phyloP scores from a whole-genome alignment of 495 filamentous ascomycete species.

The Chlorociboria aeruginascens region DNA sequence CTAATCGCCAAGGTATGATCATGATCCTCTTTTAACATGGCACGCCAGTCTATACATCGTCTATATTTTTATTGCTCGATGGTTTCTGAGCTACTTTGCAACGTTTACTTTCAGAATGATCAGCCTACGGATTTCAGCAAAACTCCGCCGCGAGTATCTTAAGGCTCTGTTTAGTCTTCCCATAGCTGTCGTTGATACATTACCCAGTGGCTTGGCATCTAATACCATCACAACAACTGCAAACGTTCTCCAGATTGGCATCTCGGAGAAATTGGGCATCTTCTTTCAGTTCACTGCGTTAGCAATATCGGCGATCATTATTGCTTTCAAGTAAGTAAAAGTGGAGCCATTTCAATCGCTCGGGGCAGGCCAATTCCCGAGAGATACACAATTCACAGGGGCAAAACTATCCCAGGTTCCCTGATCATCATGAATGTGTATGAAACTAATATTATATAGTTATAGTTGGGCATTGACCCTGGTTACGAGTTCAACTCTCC shows the following conservation, averaged over 20 bases:
- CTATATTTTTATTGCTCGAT: constrained; percentile 51
- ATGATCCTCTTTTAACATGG: neutral
- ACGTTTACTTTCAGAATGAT: constrained; percentile 43
- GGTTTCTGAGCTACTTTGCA: constrained; percentile 41
- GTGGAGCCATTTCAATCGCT: no score
- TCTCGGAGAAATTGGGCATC: constrained; percentile 48
- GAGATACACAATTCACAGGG: no score
- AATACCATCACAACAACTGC: constrained; percentile 52
- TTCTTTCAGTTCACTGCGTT: constrained; percentile 42
- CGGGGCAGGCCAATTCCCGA: no score
- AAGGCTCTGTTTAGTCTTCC: constrained; percentile 37
- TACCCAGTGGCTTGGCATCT: constrained; percentile 40
- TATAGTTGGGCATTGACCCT: constrained; percentile 40
- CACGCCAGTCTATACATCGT: constrained; percentile 39
- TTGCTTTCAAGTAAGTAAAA: constrained; percentile 35
- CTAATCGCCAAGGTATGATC: neutral
- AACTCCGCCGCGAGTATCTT: constrained; percentile 32
- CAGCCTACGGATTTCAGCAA: constrained; percentile 41
- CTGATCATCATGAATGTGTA: no score
- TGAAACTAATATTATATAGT: constrained; percentile 8
- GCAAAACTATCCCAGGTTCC: no score
- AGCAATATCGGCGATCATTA: constrained; percentile 35
- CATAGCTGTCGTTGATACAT: constrained; percentile 39
- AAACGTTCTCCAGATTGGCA: constrained; percentile 52
- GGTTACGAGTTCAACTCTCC: constrained; percentile 41